Base-by-base conservation (phyloP, 1,284 basidiomycete species). In the Retiboletus flavoniger region DNA sequence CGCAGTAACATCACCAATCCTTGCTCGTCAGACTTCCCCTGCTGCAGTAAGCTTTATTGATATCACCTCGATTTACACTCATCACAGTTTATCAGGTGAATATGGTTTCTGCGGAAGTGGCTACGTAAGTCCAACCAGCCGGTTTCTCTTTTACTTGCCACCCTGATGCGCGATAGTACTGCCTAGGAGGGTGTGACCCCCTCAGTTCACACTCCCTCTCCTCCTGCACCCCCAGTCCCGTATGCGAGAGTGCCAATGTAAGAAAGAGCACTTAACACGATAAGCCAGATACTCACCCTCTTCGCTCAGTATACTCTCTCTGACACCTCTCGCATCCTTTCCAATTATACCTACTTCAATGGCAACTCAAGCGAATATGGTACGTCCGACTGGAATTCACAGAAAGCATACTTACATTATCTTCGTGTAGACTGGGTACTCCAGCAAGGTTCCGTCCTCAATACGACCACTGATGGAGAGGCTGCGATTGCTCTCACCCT, bases 131-230 rank as follows among this genome's bases (percentile, higher is more conserved):
- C 51, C 51, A 4, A 32, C 43, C 26, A 4, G 31, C 43, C 26
- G 6, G 19, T 35, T 48, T 47, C 41, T 14, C 36, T 10, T 45
- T 26, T 14, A 26, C 7, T 38, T 41, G 7, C 48, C 44, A 3
- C 52, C 31, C 52, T 60, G 28, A 63, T 44, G 19, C 28, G 26
- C 19, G 29, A 26, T 61, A 87, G 83, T 91, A 84, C 70, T 93
- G 91, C 64, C 74, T 91, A 28, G 89, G 88, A 41, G 91, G 91
- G 10, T 94, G 92, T 72, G 83, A 93, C 64, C 89, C 91, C 9
- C 76, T 91, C 41, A 71, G 77, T 36, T 93, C 90, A 1, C 68
- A 83, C 64, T 66, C 78, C 5, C 72, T 87, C 36, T 72, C 72
- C 48, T 90, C 89, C 0, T 94, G 92, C 73, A 72, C 70, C 49